Evolutionary conservation across 306 rosid species (phyloP).

Genomic region (Dryas octopetala): DNA sequence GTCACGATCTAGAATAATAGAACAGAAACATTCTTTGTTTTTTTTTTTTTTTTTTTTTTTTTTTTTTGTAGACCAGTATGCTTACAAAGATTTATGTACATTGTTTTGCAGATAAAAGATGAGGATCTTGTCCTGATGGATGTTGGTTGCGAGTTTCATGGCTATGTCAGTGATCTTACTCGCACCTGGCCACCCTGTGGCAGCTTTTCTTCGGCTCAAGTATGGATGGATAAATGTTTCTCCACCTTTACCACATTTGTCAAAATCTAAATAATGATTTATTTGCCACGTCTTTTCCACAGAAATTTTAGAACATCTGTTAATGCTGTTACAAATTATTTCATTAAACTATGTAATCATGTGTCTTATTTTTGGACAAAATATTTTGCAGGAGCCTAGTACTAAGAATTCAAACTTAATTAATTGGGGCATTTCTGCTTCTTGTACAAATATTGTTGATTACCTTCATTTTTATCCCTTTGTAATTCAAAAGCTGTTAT

Average conservation of each 20-base stretch:
- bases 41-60: background rate
- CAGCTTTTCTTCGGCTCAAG: constrained; percentile 79
- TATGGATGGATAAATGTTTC: constrained; percentile 27
- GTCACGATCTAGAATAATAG: background rate
- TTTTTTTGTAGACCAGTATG: background rate
- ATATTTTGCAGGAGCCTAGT: background rate
- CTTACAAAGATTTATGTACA: constrained; percentile 15
- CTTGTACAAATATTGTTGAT: background rate
- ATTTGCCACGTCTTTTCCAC: background rate
- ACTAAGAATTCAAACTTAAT: background rate
- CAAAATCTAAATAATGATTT: background rate
- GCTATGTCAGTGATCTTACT: constrained; percentile 91
- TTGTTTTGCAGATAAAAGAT: constrained; percentile 61
- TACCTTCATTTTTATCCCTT: background rate
- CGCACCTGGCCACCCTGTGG: constrained; percentile 98
- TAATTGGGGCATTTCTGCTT: background rate
- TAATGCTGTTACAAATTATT: background rate
- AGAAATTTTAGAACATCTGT: background rate
- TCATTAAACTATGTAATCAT: background rate
- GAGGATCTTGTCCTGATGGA: constrained; percentile 97
- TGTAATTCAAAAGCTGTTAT: background rate
- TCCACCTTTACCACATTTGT: constrained; percentile 11
- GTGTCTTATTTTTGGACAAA: background rate
- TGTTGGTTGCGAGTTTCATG: constrained; percentile 90
- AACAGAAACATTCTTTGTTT: background rate